These are phyloP conservation scores for Candida dubliniensis DNA, from an alignment of 1,139 yeast genomes.

Conservation along the genomic window DNA sequence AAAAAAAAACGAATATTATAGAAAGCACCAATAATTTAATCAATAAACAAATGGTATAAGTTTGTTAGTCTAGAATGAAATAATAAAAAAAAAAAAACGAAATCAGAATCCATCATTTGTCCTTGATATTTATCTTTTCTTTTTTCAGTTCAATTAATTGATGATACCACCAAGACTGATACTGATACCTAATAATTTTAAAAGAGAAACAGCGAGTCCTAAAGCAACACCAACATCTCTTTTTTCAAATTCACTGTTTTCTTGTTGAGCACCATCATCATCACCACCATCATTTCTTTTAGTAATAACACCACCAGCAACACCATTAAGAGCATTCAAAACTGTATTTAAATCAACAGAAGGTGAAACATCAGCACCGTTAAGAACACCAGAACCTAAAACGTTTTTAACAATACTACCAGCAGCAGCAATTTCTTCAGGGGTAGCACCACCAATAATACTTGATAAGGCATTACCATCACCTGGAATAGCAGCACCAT, in stretches of 20 bases:
- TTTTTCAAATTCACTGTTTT: background rate
- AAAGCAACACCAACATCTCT: constrained; percentile 1
- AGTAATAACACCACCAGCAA: background rate
- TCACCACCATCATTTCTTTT: background rate
- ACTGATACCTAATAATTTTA: background rate
- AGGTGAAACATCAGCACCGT: background rate
- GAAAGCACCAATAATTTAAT: no score
- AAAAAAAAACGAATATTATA: no score
- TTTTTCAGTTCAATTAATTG: background rate
- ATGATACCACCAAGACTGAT: background rate
- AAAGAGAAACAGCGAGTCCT: background rate
- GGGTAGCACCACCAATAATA: background rate
- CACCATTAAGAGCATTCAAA: background rate
- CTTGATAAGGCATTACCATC: constrained; percentile 2
- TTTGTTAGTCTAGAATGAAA: no score
- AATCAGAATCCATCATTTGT: no score
- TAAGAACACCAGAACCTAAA: background rate
- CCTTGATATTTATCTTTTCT: no score
- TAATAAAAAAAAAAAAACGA: no score
- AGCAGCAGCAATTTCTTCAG: constrained; percentile 1
- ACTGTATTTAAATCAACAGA: background rate
- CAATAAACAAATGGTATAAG: no score
- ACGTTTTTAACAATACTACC: background rate
- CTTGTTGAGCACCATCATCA: background rate
- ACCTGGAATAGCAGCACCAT: background rate